Percentiles rank a stretch among this genome's conserved stretches.
phyloP scores from a whole-genome alignment of 179 eudicot genomes.

The Corrigiola litoralis region DNA sequence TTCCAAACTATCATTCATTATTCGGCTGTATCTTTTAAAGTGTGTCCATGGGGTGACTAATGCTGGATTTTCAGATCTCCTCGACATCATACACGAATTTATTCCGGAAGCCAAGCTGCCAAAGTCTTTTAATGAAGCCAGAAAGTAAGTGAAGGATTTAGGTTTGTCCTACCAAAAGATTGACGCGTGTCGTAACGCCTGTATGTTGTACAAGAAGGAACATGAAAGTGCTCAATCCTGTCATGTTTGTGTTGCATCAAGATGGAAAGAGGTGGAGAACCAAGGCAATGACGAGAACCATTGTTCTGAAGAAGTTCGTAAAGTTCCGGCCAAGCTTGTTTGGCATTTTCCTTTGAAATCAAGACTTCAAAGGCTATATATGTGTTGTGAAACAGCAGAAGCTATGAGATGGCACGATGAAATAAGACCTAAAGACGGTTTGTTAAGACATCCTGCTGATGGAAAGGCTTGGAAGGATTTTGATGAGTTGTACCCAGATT shows the following conservation, averaged over 20 bases:
- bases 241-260: not conserved
- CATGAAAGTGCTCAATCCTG: not conserved
- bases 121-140: not conserved
- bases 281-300: not conserved
- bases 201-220: not conserved
- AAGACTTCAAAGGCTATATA: not conserved
- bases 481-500: not conserved
- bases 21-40: not conserved
- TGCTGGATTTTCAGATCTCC: not conserved
- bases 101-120: not conserved
- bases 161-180: not conserved
- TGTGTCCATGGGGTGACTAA: not conserved
- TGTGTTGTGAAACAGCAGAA: not conserved
- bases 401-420: not conserved
- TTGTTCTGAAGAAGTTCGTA: not conserved
- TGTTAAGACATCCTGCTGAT: not conserved
- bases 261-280: not conserved
- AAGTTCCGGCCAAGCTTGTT: not conserved
- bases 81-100: not conserved
- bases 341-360: not conserved
- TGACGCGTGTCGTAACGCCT: not conserved
- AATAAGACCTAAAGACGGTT: not conserved
- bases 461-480: slow-evolving; percentile 3
- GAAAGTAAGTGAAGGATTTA: not conserved
- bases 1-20: not conserved